Conservation (phyloP, 441 rosid genomes). For the Hura crepitans region DNA sequence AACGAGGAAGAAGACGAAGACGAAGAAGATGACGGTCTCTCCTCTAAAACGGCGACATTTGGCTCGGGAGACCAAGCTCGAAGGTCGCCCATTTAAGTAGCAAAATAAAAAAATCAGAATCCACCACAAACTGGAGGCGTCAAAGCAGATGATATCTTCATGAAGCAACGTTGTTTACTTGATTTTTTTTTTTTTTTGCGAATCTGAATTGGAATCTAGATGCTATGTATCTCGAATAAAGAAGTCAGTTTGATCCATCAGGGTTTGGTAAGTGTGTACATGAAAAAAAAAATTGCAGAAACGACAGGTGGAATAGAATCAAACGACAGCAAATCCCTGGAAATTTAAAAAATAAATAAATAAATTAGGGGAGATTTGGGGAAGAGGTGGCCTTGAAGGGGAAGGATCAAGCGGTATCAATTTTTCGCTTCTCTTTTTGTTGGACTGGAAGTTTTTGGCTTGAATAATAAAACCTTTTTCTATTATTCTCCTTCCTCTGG, state of each 20-base stretch:
- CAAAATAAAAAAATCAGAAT: conserved; percentile 14
- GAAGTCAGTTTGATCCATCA: conserved; percentile 6
- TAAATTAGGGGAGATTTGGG: not conserved
- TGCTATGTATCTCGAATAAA: not conserved
- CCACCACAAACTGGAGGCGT: not conserved
- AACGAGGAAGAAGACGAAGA: conserved; percentile 29
- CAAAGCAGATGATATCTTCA: not conserved
- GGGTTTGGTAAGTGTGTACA: conserved; percentile 13
- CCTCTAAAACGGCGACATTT: conserved; percentile 37
- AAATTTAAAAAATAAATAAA: not conserved
- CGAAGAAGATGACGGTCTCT: conserved; percentile 35
- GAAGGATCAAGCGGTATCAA: not conserved
- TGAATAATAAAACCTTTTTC: no score
- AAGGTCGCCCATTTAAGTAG: conserved; percentile 61
- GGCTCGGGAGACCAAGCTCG: conserved; percentile 55
- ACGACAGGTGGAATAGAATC: conserved; percentile 3
- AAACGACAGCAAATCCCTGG: conserved; percentile 3
- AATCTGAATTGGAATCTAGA: not conserved
- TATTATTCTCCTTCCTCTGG: no score
- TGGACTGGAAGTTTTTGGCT: no score
- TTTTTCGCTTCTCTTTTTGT: not conserved
- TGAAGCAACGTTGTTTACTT: not conserved
- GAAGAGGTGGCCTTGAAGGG: conserved; percentile 10
- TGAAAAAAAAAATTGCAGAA: not conserved
- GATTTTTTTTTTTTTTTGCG: not conserved